Conservation (phyloP, 176 grass and related monocot genomes). For the Leersia perrieri region DNA sequence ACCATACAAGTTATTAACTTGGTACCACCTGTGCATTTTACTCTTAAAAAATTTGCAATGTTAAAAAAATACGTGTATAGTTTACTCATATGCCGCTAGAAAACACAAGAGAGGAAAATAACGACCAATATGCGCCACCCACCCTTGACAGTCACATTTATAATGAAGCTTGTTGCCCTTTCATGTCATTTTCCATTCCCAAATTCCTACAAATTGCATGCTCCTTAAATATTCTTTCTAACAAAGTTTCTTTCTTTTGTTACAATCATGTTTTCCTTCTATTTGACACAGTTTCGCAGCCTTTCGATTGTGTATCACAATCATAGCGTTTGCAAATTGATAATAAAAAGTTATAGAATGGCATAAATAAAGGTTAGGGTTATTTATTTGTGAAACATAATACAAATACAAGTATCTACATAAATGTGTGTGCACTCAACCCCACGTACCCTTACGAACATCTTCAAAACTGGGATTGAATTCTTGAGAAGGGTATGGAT, state of each 20-base stretch:
- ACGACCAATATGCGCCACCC: not conserved
- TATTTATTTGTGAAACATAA: no score
- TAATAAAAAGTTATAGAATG: not conserved
- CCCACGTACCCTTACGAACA: no score
- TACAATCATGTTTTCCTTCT: not conserved
- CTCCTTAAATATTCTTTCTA: not conserved
- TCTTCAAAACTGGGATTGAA: no score
- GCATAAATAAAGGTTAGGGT: not conserved
- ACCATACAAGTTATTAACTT: no score
- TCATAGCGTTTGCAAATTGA: not conserved
- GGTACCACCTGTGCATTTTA: no score
- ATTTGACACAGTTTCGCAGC: not conserved
- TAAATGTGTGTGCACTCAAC: no score
- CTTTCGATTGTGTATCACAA: no score
- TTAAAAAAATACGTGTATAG: no score
- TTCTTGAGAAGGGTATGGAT: no score
- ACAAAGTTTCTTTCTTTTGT: not conserved
- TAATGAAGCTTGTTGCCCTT: not conserved
- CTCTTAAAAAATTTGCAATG: no score
- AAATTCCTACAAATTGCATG: not conserved
- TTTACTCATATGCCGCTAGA: no score
- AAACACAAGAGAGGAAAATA: not conserved
- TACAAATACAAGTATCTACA: no score
- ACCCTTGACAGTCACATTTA: not conserved
- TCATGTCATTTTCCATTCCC: not conserved